phyloP scores from a whole-genome alignment of 805 yeast species.

The Peterozyma toletana region DNA sequence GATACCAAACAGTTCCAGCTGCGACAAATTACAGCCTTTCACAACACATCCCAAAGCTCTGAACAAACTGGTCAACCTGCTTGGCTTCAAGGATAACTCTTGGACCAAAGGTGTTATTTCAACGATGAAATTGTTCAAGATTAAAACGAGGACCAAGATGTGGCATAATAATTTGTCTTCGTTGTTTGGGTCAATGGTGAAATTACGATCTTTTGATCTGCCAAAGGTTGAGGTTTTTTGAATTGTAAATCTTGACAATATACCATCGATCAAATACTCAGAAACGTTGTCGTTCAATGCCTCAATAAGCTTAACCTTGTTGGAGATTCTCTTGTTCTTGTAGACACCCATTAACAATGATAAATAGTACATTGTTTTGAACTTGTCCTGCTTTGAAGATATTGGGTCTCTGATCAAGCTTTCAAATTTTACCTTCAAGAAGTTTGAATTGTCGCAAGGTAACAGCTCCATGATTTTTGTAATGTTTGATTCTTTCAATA shows the following conservation, averaged over 20 bases:
- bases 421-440: slow-evolving; percentile 40
- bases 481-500: slow-evolving; percentile 46
- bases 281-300: slow-evolving; percentile 60
- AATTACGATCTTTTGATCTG: slow-evolving; percentile 69
- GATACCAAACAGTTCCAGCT: slow-evolving; percentile 67
- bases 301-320: slow-evolving; percentile 51
- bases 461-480: slow-evolving; percentile 47
- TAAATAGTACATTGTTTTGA: slow-evolving; percentile 72
- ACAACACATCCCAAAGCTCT: slow-evolving; percentile 78
- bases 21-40: slow-evolving; percentile 64
- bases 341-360: slow-evolving; percentile 78
- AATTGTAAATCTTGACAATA: slow-evolving; percentile 67
- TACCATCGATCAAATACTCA: slow-evolving; percentile 61
- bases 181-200: slow-evolving; percentile 75
- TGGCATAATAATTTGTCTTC: slow-evolving; percentile 84
- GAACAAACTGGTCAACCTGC: slow-evolving; percentile 59
- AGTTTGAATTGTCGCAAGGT: slow-evolving; percentile 56
- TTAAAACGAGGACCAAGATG: slow-evolving; percentile 64
- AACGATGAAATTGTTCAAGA: slow-evolving; percentile 66
- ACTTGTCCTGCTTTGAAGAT: slow-evolving; percentile 41
- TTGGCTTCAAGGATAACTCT: slow-evolving; percentile 76
- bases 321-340: slow-evolving; percentile 58
- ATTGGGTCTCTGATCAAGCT: slow-evolving; percentile 26
- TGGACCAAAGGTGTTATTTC: slow-evolving; percentile 78
- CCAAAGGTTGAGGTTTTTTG: slow-evolving; percentile 59